These are phyloP conservation scores for Phylloporus sp. DNA, from an alignment of 768 basidiomycete genomes.

Conservation along the genomic window DNA sequence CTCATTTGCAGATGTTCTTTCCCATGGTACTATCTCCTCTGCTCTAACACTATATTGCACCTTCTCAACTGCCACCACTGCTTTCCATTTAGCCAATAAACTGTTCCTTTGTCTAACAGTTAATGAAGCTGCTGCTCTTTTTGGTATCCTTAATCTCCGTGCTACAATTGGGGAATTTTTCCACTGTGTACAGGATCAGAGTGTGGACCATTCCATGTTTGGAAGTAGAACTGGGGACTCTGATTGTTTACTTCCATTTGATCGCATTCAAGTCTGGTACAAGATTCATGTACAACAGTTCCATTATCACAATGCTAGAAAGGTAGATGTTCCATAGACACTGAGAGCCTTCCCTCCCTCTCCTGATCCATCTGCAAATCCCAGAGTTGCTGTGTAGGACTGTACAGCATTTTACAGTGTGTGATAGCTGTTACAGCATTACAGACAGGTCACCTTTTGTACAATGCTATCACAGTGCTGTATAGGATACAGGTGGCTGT, in stretches of 20 bases:
- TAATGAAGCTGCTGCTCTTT: conserved; percentile 1
- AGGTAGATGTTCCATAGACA: background rate
- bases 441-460: no score
- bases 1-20: no score
- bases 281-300: background rate
- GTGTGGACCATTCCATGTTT: background rate
- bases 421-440: no score
- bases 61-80: background rate
- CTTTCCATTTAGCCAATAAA: conserved; percentile 3
- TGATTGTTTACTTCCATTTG: background rate
- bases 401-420: no score
- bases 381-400: no score
- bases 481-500: no score
- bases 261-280: conserved; percentile 4
- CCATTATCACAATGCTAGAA: background rate
- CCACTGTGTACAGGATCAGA: background rate
- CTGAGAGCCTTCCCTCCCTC: background rate
- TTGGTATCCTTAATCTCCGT: background rate
- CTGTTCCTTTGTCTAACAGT: background rate
- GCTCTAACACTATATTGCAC: background rate
- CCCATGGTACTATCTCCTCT: no score
- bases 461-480: no score
- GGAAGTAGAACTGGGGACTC: background rate
- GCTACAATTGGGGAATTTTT: background rate
- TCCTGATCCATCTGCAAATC: no score